These are phyloP conservation scores for Saururus chinensis DNA, from an alignment of 164 flowering plant species.

Conservation along the genomic window DNA sequence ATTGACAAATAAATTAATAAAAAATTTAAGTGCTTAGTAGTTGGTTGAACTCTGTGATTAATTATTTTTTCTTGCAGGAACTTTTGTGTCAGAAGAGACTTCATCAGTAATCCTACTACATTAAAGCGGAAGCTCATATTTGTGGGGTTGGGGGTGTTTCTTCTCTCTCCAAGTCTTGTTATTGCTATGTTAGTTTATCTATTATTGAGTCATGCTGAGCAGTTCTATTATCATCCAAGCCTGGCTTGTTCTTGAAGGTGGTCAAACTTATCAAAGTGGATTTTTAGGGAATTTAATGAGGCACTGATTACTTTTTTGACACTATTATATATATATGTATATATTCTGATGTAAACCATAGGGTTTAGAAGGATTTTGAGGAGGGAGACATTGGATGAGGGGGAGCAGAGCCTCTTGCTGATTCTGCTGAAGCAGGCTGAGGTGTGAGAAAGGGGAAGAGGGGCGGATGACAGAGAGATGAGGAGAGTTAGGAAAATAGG, in stretches of 20 bases:
- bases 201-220: conserved; percentile 93
- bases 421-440: too few relatives aligned
- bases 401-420: too few relatives aligned
- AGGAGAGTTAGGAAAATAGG: too few relatives aligned
- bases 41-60: neutral
- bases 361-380: too few relatives aligned
- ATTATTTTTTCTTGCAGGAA: conserved; percentile 38
- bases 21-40: too few relatives aligned
- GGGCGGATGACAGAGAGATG: too few relatives aligned
- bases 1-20: too few relatives aligned
- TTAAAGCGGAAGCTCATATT: conserved; percentile 80
- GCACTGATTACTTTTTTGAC: conserved; percentile 19
- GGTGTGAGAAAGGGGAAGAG: too few relatives aligned
- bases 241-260: conserved; percentile 89
- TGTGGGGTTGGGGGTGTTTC: conserved; percentile 77
- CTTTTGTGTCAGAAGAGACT: conserved; percentile 60
- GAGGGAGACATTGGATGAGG: too few relatives aligned
- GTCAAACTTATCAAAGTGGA: conserved; percentile 97
- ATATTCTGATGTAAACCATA: neutral
- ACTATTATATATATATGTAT: too few relatives aligned
- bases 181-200: conserved; percentile 90
- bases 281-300: conserved; percentile 96
- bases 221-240: conserved; percentile 92
- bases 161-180: conserved; percentile 86
- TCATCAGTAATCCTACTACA: conserved; percentile 57